A percentile compares a stretch with the other conserved stretches of the same genome.
Conservation (phyloP, 768 basidiomycete genomes). For the Scleroderma citrinum region DNA sequence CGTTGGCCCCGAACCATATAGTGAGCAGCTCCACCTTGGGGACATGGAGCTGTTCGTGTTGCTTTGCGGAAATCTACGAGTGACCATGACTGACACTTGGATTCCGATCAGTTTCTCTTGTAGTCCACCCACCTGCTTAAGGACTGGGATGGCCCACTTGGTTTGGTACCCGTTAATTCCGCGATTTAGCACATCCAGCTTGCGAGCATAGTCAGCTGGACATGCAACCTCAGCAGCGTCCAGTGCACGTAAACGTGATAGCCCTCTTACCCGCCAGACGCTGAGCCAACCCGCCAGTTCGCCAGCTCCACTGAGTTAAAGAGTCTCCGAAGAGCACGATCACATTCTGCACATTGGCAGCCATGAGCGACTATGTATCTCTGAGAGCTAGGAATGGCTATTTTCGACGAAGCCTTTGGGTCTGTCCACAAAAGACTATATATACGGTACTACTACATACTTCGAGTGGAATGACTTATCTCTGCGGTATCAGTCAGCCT, state of each 20-base stretch:
- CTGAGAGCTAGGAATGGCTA: too few relatives aligned
- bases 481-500: too few relatives aligned
- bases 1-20: conserved; percentile 91
- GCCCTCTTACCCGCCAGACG: conserved; percentile 41
- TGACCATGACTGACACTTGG: not conserved
- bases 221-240: not conserved
- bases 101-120: not conserved
- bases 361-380: too few relatives aligned
- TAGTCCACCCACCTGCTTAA: conserved; percentile 52
- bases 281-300: conserved; percentile 57
- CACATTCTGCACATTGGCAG: conserved; percentile 51
- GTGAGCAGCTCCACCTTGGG: conserved; percentile 68
- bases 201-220: conserved; percentile 70
- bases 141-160: conserved; percentile 75
- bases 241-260: too few relatives aligned
- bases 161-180: conserved; percentile 84
- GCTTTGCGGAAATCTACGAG: conserved; percentile 56
- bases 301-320: conserved; percentile 67
- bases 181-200: conserved; percentile 82
- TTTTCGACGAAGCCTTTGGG: too few relatives aligned
- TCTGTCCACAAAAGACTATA: too few relatives aligned
- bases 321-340: conserved; percentile 82
- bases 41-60: conserved; percentile 37
- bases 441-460: too few relatives aligned
- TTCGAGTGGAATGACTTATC: too few relatives aligned